A percentile compares a stretch with the other conserved stretches of the same genome.
These are phyloP conservation scores for Ichthyophonus hoferi DNA, from an alignment of 208 protist genomes.

Conservation along the genomic window DNA sequence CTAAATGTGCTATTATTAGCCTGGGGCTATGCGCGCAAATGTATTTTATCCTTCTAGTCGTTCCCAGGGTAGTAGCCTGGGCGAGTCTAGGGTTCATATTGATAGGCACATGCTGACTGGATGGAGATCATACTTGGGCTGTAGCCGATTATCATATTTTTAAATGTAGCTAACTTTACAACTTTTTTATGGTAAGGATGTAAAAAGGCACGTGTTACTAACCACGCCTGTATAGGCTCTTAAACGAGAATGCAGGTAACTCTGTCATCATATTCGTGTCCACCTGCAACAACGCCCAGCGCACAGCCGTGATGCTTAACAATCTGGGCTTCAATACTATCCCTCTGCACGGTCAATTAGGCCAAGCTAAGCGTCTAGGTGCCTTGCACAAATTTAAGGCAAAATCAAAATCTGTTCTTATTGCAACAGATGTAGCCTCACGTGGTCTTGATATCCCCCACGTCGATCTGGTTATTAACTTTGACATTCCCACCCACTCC, in stretches of 20 bases:
- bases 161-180: too few relatives aligned
- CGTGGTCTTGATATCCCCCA: conserved; percentile 91
- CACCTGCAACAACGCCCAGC: conserved; percentile 54
- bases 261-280: conserved; percentile 68
- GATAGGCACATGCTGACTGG: too few relatives aligned
- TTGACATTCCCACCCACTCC: conserved; percentile 86
- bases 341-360: conserved; percentile 71
- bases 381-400: conserved; percentile 64
- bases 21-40: too few relatives aligned
- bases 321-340: conserved; percentile 68
- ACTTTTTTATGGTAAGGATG: too few relatives aligned
- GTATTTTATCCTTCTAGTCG: too few relatives aligned
- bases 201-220: too few relatives aligned
- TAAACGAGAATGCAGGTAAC: conserved; percentile 57
- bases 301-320: conserved; percentile 60
- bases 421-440: conserved; percentile 72
- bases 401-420: conserved; percentile 52
- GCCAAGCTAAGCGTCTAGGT: conserved; percentile 46
- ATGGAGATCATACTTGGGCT: too few relatives aligned
- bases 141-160: too few relatives aligned
- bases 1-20: too few relatives aligned
- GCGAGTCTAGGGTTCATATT: too few relatives aligned
- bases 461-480: conserved; percentile 91
- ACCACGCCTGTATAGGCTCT: conserved; percentile 57
- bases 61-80: too few relatives aligned